Percentiles rank a stretch among this genome's conserved stretches.
These are phyloP conservation scores for Maudiozyma barnettii DNA, from an alignment of 805 yeast species.

Conservation along the genomic window DNA sequence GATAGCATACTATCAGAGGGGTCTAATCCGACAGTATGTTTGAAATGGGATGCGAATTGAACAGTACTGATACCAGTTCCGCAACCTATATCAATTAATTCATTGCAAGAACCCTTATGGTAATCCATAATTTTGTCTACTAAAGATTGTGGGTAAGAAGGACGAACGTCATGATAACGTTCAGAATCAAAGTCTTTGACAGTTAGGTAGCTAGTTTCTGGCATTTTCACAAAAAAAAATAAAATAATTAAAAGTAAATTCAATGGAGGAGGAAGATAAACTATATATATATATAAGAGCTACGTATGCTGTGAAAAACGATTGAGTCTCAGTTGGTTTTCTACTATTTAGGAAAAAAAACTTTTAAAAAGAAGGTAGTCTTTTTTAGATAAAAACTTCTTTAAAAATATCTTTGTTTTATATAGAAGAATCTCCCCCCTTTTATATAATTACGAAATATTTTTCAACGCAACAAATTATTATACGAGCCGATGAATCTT, in stretches of 20 bases:
- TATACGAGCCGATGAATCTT: too few relatives aligned
- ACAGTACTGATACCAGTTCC: constrained; percentile 63
- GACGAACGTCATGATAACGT: constrained; percentile 9
- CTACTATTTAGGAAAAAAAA: neutral
- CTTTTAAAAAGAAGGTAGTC: too few relatives aligned
- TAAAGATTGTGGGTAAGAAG: constrained; percentile 45
- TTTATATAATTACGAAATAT: too few relatives aligned
- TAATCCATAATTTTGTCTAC: constrained; percentile 35
- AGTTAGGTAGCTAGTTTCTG: constrained; percentile 7
- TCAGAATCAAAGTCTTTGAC: constrained; percentile 7
- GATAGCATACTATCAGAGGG: constrained; percentile 44
- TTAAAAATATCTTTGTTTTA: too few relatives aligned
- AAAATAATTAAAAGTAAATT: too few relatives aligned
- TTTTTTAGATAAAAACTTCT: neutral
- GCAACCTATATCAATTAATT: constrained; percentile 52
- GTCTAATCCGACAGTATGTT: constrained; percentile 47
- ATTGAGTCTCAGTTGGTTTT: neutral
- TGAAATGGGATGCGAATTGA: constrained; percentile 28
- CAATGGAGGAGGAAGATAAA: too few relatives aligned
- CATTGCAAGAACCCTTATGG: constrained; percentile 29
- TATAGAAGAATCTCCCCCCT: too few relatives aligned
- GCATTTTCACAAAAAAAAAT: constrained; percentile 2
- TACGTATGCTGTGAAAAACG: too few relatives aligned
- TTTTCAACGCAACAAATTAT: too few relatives aligned
- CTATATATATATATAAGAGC: too few relatives aligned